Evolutionary conservation across 1,284 basidiomycete genomes (phyloP).

Genomic region (Trametes polyzona): DNA sequence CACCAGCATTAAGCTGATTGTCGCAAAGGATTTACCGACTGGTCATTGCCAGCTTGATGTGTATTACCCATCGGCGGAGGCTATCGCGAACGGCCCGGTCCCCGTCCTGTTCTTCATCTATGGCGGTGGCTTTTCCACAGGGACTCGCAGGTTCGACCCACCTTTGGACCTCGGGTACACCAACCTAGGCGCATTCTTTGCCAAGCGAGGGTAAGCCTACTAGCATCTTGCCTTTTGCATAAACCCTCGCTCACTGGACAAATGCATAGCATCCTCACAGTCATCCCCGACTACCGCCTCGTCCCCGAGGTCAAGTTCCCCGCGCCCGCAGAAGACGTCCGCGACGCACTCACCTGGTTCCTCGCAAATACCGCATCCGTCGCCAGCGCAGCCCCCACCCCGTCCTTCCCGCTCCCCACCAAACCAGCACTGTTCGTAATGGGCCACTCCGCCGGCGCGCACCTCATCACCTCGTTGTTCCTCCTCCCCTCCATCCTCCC

Average conservation of each 20-base stretch:
- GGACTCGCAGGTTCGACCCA: conserved; percentile 48
- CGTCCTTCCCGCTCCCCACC: not conserved
- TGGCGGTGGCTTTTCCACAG: conserved; percentile 62
- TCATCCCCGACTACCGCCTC: conserved; percentile 69
- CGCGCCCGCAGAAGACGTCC: conserved; percentile 53
- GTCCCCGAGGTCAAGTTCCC: conserved; percentile 58
- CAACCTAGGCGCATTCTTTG: conserved; percentile 63
- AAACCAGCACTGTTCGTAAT: conserved; percentile 50
- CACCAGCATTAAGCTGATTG: not conserved
- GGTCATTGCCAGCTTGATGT: conserved; percentile 48
- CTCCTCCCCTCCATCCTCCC: conserved; percentile 45
- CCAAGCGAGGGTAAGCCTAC: conserved; percentile 45
- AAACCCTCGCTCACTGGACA: not conserved
- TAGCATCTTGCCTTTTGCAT: not conserved
- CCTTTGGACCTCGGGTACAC: conserved; percentile 55
- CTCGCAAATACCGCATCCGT: conserved; percentile 38
- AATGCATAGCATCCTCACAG: conserved; percentile 47
- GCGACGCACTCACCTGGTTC: conserved; percentile 61
- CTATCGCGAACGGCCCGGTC: conserved; percentile 35
- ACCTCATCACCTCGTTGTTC: conserved; percentile 49
- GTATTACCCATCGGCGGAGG: conserved; percentile 52
- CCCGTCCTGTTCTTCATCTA: conserved; percentile 66
- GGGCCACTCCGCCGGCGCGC: conserved; percentile 63
- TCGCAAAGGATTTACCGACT: not conserved
- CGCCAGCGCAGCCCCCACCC: conserved; percentile 5